Conservation (phyloP, 1,139 yeast species). For the Suhomyces bribrorum region DNA sequence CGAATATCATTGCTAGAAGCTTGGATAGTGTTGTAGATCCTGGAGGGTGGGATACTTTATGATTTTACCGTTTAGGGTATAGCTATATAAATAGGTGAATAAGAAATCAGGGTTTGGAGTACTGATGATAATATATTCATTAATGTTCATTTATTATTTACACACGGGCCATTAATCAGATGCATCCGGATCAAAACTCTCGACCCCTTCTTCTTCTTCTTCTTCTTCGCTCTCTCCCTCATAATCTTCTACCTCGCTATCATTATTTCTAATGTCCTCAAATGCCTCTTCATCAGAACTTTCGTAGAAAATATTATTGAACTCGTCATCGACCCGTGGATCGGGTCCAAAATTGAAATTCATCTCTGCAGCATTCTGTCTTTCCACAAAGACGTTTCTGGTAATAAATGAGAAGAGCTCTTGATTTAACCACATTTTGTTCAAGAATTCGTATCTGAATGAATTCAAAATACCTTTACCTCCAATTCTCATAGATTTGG, state of each 20-base stretch:
- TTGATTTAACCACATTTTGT: conserved; percentile 60
- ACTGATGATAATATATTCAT: too few relatives aligned
- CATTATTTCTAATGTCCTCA: conserved; percentile 6
- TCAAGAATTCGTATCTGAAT: conserved; percentile 55
- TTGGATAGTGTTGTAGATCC: conserved; percentile 78
- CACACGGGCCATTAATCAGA: too few relatives aligned
- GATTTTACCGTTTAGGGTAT: conserved; percentile 11
- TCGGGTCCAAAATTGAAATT: conserved; percentile 11
- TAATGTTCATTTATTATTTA: too few relatives aligned
- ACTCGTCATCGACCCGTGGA: conserved; percentile 5
- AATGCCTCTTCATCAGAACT: conserved; percentile 5
- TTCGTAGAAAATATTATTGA: neutral
- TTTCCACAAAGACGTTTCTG: conserved; percentile 33
- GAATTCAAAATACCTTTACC: conserved; percentile 57
- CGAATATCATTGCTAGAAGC: conserved; percentile 75
- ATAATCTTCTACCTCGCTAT: conserved; percentile 4
- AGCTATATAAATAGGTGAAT: neutral
- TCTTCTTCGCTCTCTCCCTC: conserved; percentile 4
- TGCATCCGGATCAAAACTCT: neutral
- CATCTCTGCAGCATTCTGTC: conserved; percentile 11
- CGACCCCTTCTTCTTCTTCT: neutral
- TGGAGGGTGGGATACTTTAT: conserved; percentile 96
- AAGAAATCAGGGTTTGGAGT: too few relatives aligned
- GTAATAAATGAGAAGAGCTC: conserved; percentile 44
- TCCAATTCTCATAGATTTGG: conserved; percentile 53